phyloP scores from a whole-genome alignment of 2,329 filamentous ascomycete species.

The Fusarium scirpi region DNA sequence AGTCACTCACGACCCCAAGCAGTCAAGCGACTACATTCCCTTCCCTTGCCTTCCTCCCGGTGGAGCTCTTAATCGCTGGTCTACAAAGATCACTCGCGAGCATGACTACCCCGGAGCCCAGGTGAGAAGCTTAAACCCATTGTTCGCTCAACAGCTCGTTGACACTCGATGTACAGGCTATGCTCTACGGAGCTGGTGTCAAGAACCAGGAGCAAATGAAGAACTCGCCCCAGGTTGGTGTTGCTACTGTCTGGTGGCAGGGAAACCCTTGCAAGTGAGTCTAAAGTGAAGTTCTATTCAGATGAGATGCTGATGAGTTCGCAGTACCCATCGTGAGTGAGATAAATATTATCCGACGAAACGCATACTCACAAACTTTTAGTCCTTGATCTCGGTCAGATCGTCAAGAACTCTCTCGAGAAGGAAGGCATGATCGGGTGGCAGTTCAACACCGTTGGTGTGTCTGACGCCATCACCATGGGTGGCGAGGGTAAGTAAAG shows the following conservation, averaged over 20 bases:
- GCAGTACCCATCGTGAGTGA: constrained; percentile 58
- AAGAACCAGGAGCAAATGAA: constrained; percentile 88
- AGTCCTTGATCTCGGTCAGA: constrained; percentile 88
- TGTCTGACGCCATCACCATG: constrained; percentile 96
- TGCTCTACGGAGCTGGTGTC: constrained; percentile 94
- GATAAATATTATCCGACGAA: not conserved
- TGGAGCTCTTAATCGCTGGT: constrained; percentile 83
- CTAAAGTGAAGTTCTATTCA: not conserved
- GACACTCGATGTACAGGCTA: constrained; percentile 68
- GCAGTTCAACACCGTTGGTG: constrained; percentile 92
- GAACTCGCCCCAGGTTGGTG: constrained; percentile 88
- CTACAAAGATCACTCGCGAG: constrained; percentile 80
- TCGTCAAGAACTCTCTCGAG: constrained; percentile 83
- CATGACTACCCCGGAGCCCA: constrained; percentile 95
- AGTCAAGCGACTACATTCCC: constrained; percentile 65
- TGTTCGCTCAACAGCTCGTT: not conserved
- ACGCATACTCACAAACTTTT: constrained; percentile 41
- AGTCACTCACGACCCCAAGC: constrained; percentile 56
- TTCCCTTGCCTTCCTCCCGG: constrained; percentile 65
- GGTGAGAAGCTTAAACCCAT: constrained; percentile 59
- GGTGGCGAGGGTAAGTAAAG: constrained; percentile 79
- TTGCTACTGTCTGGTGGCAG: constrained; percentile 97
- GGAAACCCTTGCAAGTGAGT: constrained; percentile 94
- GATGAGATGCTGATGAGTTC: constrained; percentile 18
- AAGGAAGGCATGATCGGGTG: constrained; percentile 91